phyloP scores from a whole-genome alignment of 345 rosid species.

The Linum lewisii region DNA sequence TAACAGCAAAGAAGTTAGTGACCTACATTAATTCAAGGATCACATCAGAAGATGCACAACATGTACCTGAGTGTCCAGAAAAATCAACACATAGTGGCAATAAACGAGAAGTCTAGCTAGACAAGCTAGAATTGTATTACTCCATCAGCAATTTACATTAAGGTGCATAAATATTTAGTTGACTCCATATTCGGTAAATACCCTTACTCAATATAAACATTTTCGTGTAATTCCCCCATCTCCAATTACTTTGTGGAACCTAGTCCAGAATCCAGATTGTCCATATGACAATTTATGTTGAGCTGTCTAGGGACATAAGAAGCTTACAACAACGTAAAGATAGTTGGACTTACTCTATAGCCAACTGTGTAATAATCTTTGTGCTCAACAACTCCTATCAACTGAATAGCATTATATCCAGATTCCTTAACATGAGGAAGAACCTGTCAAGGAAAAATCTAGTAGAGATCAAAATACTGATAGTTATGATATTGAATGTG shows the following conservation, averaged over 20 bases:
- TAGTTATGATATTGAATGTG: not conserved
- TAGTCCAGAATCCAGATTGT: not conserved
- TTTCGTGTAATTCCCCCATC: too few relatives aligned
- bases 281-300: not conserved
- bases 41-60: not conserved
- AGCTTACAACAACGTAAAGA: constrained; percentile 7
- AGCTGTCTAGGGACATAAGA: constrained; percentile 1
- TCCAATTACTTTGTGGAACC: too few relatives aligned
- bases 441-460: constrained; percentile 36
- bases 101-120: too few relatives aligned
- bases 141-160: too few relatives aligned
- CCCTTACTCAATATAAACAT: too few relatives aligned
- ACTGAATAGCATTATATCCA: constrained; percentile 89
- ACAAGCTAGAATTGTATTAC: too few relatives aligned
- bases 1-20: constrained; percentile 78
- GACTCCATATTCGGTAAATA: too few relatives aligned
- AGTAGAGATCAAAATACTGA: not conserved
- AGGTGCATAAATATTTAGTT: too few relatives aligned
- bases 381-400: constrained; percentile 88
- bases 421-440: constrained; percentile 86
- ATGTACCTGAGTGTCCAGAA: too few relatives aligned
- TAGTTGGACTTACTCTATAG: constrained; percentile 56
- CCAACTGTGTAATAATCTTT: constrained; percentile 91
- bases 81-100: too few relatives aligned
- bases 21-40: constrained; percentile 45